phyloP scores from a whole-genome alignment of 257 asterid species.

The Solanum piurae region DNA sequence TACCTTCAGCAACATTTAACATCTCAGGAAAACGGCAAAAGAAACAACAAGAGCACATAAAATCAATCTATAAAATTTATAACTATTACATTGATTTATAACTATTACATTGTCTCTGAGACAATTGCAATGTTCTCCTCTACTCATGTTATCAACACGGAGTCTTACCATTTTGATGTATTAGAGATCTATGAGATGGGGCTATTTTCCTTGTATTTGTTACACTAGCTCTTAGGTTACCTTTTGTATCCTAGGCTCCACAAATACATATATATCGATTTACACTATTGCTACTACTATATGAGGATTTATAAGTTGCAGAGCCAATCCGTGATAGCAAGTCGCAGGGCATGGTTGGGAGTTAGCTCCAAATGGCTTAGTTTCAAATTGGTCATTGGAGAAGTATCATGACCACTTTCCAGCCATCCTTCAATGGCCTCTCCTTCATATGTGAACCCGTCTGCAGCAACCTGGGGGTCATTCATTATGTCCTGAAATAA shows the following conservation, averaged over 20 bases:
- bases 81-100: neutral
- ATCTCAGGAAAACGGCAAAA: neutral
- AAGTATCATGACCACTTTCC: slow-evolving; percentile 51
- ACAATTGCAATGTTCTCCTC: neutral
- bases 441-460: slow-evolving; percentile 86
- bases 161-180: neutral
- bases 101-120: neutral
- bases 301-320: slow-evolving; percentile 23
- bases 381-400: slow-evolving; percentile 84
- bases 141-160: neutral
- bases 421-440: slow-evolving; percentile 80
- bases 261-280: neutral
- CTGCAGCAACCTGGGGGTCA: slow-evolving; percentile 85
- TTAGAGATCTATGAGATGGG: neutral
- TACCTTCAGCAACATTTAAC: neutral
- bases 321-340: slow-evolving; percentile 70
- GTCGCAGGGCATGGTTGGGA: slow-evolving; percentile 58
- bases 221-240: neutral
- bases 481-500: slow-evolving; percentile 78
- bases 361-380: slow-evolving; percentile 37
- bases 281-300: neutral
- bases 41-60: neutral
- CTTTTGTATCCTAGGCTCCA: neutral
- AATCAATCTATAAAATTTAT: neutral
- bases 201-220: neutral